phyloP scores from a whole-genome alignment of 345 rosid species.

The Bruguiera sexangula region DNA sequence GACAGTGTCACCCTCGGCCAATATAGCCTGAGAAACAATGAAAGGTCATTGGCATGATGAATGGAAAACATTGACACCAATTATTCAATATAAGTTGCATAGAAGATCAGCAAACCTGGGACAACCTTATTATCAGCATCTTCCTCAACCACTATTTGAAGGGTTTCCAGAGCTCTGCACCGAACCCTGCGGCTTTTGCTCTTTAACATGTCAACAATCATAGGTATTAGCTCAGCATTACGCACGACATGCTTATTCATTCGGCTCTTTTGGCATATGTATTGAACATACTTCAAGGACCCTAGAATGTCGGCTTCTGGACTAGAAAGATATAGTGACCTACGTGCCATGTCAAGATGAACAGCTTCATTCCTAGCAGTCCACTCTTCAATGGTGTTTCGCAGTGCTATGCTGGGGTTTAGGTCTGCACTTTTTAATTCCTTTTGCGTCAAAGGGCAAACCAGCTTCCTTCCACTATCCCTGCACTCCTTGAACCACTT shows the following conservation, averaged over 20 bases:
- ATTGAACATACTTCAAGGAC: conserved; percentile 53
- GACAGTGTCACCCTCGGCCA: conserved; percentile 87
- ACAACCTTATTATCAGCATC: conserved; percentile 83
- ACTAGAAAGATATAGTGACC: conserved; percentile 54
- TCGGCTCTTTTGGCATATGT: conserved; percentile 54
- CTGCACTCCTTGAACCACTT: conserved; percentile 78
- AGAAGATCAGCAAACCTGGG: conserved; percentile 20
- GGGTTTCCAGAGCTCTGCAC: conserved; percentile 71
- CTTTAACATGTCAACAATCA: conserved; percentile 71
- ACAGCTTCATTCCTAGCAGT: conserved; percentile 83
- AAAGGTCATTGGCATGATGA: conserved; percentile 20
- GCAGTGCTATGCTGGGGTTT: conserved; percentile 78
- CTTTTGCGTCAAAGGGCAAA: conserved; percentile 73
- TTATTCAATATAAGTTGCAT: conserved; percentile 3
- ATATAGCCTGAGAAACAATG: conserved; percentile 55
- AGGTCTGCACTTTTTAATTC: conserved; percentile 58
- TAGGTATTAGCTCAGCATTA: conserved; percentile 65
- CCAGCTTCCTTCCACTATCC: conserved; percentile 51
- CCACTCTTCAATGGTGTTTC: conserved; percentile 92
- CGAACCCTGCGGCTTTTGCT: conserved; percentile 72
- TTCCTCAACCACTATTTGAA: conserved; percentile 67
- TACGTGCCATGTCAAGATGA: conserved; percentile 77
- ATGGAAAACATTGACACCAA: conserved; percentile 2
- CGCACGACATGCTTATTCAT: conserved; percentile 53
- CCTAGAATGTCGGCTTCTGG: conserved; percentile 61